phyloP scores from a whole-genome alignment of 106 monocot genomes.

The Posidonia australis region DNA sequence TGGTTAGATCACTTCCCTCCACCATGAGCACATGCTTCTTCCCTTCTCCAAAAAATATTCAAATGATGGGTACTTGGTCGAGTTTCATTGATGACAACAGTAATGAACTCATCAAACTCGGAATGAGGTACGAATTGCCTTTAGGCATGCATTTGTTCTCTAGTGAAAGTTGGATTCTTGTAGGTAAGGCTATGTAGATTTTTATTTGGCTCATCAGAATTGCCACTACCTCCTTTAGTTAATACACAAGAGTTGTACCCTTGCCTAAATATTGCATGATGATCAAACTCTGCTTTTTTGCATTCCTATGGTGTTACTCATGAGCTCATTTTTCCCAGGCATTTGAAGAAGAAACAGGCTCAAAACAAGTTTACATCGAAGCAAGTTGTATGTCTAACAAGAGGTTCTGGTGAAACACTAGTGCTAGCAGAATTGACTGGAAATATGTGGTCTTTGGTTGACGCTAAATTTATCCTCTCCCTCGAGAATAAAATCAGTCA shows the following conservation, averaged over 20 bases:
- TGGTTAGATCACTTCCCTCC: constrained; percentile 21
- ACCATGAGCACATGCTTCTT: constrained; percentile 29
- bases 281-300: background rate
- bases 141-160: background rate
- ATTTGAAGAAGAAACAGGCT: constrained; percentile 16
- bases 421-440: constrained; percentile 50
- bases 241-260: background rate
- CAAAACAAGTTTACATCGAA: constrained; percentile 9
- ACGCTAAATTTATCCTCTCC: constrained; percentile 28
- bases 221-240: background rate
- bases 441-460: constrained; percentile 49
- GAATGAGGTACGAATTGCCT: constrained; percentile 48
- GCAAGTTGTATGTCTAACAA: constrained; percentile 34
- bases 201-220: background rate
- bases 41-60: constrained; percentile 21
- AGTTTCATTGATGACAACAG: constrained; percentile 39
- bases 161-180: background rate
- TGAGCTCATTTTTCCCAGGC: constrained; percentile 20
- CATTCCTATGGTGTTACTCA: background rate
- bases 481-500: constrained; percentile 19
- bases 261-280: background rate
- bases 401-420: constrained; percentile 20
- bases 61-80: constrained; percentile 35
- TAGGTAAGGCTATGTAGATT: background rate
- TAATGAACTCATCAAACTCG: constrained; percentile 44